Base-by-base conservation (phyloP, 148 eudicot species). In the Cornus kousa region DNA sequence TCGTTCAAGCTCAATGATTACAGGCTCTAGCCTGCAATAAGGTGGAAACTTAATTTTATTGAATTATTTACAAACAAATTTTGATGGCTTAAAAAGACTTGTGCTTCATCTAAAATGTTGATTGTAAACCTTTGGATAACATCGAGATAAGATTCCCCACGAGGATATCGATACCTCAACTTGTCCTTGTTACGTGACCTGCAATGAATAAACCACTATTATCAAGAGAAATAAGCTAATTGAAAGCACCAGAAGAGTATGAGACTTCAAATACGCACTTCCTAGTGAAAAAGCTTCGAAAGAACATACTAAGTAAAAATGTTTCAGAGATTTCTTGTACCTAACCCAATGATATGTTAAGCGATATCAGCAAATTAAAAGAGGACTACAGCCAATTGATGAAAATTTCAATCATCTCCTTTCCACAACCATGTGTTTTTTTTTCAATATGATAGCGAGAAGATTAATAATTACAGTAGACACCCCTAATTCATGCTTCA, bases 141-240 rank as follows among this genome's bases (percentile, higher is more conserved):
- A 90, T 96, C 99, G 82, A 96, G 87, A 83, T 96, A 96, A 64
- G 99, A 96, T 84, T 96, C 99, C 80, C 99, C 99, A 82, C 99
- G 98, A 85, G 98, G 98, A 87, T 96, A 96, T 60, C 99, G 93
- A 82, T 94, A 96, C 72, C 98, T 87, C 81, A 96, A 82, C 86
- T 96, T 96, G 82, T 96, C 99, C 83, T 94, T 94, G 83, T 90
- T 90, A 77, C 99, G 97, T 22, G 99, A 86, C 77, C 99, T 91
- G 84, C 60, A 83, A 50, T 62, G 55, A 32, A 67, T 67, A 13
- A 9, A 19, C 14, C 73, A 46, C 62, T 20, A 68, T 65, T 77
- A 50, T 22, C 55, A 17, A 5, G 32, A 11, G n/a, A 77, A 67
- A 55, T 32, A 76, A 6, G 71, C 23, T 23, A 76, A 76, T 31